Evolutionary conservation across 1,284 basidiomycete species (phyloP).

Genomic region (Trametes pubescens): DNA sequence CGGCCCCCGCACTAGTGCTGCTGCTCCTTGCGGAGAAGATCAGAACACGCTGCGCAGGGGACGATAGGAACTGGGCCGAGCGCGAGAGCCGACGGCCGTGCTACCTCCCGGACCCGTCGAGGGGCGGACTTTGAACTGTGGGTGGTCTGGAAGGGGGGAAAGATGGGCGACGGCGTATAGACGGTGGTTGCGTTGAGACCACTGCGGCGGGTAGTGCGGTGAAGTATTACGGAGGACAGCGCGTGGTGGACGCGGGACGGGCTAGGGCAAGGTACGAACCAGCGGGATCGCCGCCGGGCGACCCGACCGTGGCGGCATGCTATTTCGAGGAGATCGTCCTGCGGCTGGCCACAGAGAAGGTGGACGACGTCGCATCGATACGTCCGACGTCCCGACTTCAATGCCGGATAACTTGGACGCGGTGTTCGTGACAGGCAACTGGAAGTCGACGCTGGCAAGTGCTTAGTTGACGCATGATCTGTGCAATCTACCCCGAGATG

Average conservation of each 20-base stretch:
- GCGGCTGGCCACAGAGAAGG: background rate
- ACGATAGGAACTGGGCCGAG: background rate
- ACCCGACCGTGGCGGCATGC: background rate
- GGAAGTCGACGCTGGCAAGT: background rate
- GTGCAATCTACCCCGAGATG: background rate
- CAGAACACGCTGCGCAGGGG: constrained; percentile 8
- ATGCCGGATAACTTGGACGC: background rate
- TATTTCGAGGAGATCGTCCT: constrained; percentile 5
- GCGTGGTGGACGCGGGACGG: background rate
- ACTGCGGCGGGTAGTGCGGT: too few relatives aligned
- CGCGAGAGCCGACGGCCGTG: background rate
- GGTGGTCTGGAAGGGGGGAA: too few relatives aligned
- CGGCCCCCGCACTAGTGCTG: background rate
- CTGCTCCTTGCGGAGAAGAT: constrained; percentile 4
- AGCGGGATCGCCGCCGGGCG: constrained; percentile 1
- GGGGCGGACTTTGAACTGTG: too few relatives aligned
- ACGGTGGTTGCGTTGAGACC: too few relatives aligned
- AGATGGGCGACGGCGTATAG: too few relatives aligned
- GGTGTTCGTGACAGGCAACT: background rate
- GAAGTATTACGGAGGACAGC: background rate
- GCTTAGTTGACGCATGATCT: background rate
- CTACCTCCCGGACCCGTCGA: background rate
- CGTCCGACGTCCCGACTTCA: background rate
- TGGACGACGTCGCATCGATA: constrained; percentile 7
- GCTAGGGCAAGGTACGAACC: background rate